A percentile compares a stretch with the other conserved stretches of the same genome.
Conservation (phyloP, 768 basidiomycete species). For the Mycena galopus region DNA sequence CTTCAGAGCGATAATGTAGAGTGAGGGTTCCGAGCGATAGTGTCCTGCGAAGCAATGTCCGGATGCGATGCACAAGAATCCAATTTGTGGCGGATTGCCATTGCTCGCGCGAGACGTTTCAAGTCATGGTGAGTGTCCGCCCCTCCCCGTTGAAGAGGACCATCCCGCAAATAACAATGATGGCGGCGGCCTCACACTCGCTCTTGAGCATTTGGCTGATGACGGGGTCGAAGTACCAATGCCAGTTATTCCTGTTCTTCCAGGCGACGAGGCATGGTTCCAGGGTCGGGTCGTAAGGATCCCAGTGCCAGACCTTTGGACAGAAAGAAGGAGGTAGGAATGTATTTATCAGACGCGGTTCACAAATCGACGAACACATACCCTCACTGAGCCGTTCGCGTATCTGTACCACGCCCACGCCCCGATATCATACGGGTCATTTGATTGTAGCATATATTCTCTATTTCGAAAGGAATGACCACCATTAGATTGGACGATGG, state of each 20-base stretch:
- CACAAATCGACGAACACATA: neutral
- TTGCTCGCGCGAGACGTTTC: neutral
- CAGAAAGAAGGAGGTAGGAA: neutral
- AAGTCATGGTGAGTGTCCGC: neutral
- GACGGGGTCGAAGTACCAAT: constrained; percentile 9
- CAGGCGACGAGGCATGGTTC: neutral
- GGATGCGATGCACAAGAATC: too few species aligned
- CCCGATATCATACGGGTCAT: neutral
- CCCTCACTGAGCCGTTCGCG: neutral
- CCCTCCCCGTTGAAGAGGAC: neutral
- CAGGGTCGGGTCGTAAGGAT: neutral
- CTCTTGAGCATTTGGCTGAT: neutral
- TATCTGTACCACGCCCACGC: constrained; percentile 12
- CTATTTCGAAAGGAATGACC: neutral
- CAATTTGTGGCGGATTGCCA: neutral
- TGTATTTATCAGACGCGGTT: neutral
- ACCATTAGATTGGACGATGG: too few species aligned
- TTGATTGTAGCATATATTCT: neutral
- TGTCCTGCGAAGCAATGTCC: too few species aligned
- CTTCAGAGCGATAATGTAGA: too few species aligned
- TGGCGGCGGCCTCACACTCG: neutral
- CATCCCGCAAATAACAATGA: neutral
- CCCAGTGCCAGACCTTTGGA: constrained; percentile 6
- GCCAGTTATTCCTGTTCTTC: constrained; percentile 1
- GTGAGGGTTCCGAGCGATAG: neutral